phyloP scores from a whole-genome alignment of 2,329 filamentous ascomycete genomes.

The Mycocentrospora acerina region DNA sequence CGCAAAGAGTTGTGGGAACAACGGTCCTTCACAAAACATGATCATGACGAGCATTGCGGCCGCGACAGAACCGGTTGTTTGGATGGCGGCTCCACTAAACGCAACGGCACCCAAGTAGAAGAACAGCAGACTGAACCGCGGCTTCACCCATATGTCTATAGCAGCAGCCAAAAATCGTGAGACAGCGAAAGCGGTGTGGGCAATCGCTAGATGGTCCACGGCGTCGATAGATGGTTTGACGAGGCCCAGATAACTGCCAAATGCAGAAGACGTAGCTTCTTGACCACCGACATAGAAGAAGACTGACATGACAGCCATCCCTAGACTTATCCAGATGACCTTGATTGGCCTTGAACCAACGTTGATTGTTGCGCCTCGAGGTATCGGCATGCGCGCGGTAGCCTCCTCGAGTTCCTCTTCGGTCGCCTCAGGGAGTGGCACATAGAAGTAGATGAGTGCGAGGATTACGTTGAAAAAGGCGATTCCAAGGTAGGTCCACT shows the following conservation, averaged over 20 bases:
- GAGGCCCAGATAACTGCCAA: conserved; percentile 46
- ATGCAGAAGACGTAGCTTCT: conserved; percentile 56
- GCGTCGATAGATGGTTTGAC: conserved; percentile 42
- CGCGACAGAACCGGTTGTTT: conserved; percentile 41
- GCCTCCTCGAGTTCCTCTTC: conserved; percentile 61
- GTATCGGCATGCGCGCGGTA: conserved; percentile 46
- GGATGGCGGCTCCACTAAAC: conserved; percentile 55
- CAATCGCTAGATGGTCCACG: conserved; percentile 54
- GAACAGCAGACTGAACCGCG: conserved; percentile 58
- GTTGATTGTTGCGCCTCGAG: conserved; percentile 44
- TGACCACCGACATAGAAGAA: conserved; percentile 65
- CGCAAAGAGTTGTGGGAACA: conserved; percentile 61
- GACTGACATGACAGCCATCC: conserved; percentile 55
- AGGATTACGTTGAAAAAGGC: conserved; percentile 61
- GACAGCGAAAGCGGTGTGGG: conserved; percentile 59
- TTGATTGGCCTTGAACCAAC: conserved; percentile 45
- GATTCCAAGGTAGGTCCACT: conserved; percentile 67
- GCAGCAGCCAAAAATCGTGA: conserved; percentile 60
- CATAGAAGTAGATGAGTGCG: conserved; percentile 61
- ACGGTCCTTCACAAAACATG: conserved; percentile 62
- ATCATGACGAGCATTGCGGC: conserved; percentile 54
- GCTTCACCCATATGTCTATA: conserved; percentile 57
- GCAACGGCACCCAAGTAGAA: conserved; percentile 57
- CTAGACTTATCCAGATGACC: conserved; percentile 59
- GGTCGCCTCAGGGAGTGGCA: conserved; percentile 63